phyloP scores from a whole-genome alignment of 176 grass and related monocot species.

The Coix lacrymajobi region DNA sequence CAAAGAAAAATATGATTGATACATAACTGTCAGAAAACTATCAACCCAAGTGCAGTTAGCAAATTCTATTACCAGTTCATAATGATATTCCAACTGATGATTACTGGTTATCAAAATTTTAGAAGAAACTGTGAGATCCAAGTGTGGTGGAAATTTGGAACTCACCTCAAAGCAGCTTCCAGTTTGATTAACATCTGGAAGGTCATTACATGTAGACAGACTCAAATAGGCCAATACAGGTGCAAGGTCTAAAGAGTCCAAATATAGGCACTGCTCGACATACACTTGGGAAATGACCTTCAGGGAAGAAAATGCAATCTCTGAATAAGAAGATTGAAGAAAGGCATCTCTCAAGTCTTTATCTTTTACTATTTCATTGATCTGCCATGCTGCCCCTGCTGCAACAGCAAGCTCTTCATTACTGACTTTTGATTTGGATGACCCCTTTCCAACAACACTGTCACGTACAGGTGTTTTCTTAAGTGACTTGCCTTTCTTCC shows the following conservation, averaged over 20 bases:
- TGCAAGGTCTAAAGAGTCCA: slow-evolving; percentile 51
- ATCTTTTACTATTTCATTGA: slow-evolving; percentile 57
- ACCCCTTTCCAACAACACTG: slow-evolving; percentile 29
- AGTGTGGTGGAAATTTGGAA: slow-evolving; percentile 4
- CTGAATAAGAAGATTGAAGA: slow-evolving; percentile 64
- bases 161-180: slow-evolving; percentile 39
- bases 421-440: slow-evolving; percentile 32
- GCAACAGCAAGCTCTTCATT: slow-evolving; percentile 53
- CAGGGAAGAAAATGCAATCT: slow-evolving; percentile 53
- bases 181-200: slow-evolving; percentile 51
- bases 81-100: background rate
- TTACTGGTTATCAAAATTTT: background rate
- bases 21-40: background rate
- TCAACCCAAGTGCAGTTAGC: background rate
- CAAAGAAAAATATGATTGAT: background rate
- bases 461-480: slow-evolving; percentile 45
- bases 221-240: slow-evolving; percentile 59
- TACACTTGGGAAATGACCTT: slow-evolving; percentile 64
- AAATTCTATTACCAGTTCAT: background rate
- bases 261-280: slow-evolving; percentile 58
- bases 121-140: background rate
- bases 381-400: slow-evolving; percentile 68
- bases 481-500: slow-evolving; percentile 56
- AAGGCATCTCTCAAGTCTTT: slow-evolving; percentile 50
- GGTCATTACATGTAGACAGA: slow-evolving; percentile 44